Percentiles rank a stretch among this genome's conserved stretches.
These are phyloP conservation scores for Ceratobasidium sp. DNA, from an alignment of 1,284 basidiomycete genomes.

Conservation along the genomic window DNA sequence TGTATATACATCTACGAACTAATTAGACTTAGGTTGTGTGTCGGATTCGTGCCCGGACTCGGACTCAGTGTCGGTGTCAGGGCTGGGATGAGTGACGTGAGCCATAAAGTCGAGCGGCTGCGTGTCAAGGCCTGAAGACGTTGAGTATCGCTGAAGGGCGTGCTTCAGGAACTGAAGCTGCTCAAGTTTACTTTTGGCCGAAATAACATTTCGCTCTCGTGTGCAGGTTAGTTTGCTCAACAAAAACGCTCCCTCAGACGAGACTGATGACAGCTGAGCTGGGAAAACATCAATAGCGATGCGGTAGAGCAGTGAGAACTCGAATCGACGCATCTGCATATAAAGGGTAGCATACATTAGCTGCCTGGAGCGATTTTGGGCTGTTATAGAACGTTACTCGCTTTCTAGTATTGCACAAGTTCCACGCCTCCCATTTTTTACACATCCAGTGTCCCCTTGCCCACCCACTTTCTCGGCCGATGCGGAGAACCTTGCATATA, in stretches of 20 bases:
- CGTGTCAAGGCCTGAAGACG: not conserved
- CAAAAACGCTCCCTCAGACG: constrained; percentile 32
- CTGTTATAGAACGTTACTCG: too few species aligned
- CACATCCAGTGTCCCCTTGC: too few species aligned
- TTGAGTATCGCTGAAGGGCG: not conserved
- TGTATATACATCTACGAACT: too few species aligned
- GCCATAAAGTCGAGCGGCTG: constrained; percentile 10
- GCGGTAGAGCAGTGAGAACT: not conserved
- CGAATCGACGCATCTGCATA: not conserved
- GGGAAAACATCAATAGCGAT: constrained; percentile 31
- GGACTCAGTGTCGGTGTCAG: not conserved
- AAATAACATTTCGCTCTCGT: constrained; percentile 3
- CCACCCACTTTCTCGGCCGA: too few species aligned
- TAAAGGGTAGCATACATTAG: too few species aligned
- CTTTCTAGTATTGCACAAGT: too few species aligned
- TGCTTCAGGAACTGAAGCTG: constrained; percentile 14
- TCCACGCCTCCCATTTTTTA: too few species aligned
- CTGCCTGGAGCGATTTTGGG: too few species aligned
- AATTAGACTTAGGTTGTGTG: too few species aligned
- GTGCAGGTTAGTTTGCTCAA: constrained; percentile 29
- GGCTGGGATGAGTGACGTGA: not conserved
- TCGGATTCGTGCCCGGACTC: too few species aligned
- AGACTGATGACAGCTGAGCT: constrained; percentile 24
- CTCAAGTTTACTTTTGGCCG: not conserved
- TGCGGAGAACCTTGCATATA: too few species aligned